Percentiles rank a stretch among this genome's conserved stretches.
phyloP scores from a whole-genome alignment of 345 rosid species.

The Populus nigra region DNA sequence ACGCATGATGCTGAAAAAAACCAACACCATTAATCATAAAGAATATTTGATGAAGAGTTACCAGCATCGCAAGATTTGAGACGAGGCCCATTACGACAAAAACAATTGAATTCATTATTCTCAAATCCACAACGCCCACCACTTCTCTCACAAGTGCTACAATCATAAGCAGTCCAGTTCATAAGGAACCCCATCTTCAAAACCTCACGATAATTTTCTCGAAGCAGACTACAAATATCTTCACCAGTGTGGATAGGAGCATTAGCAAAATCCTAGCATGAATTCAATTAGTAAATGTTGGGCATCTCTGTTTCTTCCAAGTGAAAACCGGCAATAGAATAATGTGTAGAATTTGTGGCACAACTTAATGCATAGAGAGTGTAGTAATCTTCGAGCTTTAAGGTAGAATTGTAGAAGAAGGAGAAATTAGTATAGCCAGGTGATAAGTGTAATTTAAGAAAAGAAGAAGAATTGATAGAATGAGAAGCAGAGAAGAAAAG shows the following conservation, averaged over 20 bases:
- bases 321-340: constrained; percentile 41
- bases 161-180: constrained; percentile 50
- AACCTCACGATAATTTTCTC: constrained; percentile 4
- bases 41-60: constrained; percentile 22
- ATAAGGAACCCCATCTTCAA: constrained; percentile 52
- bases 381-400: background rate
- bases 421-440: constrained; percentile 22
- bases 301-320: background rate
- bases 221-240: background rate
- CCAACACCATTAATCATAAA: background rate
- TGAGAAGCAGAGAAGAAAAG: too few species aligned
- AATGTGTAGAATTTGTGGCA: constrained; percentile 18
- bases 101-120: constrained; percentile 38
- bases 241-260: constrained; percentile 23
- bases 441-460: too few species aligned
- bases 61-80: constrained; percentile 42
- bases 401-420: constrained; percentile 48
- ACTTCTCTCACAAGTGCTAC: constrained; percentile 39
- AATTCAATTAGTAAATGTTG: background rate
- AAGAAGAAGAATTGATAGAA: too few species aligned
- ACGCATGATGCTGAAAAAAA: background rate
- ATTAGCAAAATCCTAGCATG: constrained; percentile 27
- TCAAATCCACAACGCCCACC: constrained; percentile 52
- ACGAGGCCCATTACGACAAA: constrained; percentile 42
- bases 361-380: constrained; percentile 29